Conservation (phyloP, 805 yeast species). For the Myxozyma kluyveri region DNA sequence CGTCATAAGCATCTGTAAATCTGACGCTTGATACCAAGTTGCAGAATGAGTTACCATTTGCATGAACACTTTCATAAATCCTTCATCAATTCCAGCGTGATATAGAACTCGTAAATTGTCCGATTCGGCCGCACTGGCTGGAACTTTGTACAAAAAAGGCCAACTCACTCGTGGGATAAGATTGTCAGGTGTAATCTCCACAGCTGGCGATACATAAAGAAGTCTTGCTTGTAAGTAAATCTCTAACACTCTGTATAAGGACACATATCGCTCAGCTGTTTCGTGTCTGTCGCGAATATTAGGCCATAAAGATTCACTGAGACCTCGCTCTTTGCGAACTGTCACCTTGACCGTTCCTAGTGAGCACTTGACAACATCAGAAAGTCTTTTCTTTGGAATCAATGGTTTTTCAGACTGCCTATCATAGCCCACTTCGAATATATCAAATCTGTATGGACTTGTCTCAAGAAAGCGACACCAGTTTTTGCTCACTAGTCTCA, state of each 20-base stretch:
- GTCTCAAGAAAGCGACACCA: conserved; percentile 5
- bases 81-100: conserved; percentile 18
- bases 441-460: conserved; percentile 2
- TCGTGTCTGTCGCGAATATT: background rate
- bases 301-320: conserved; percentile 8
- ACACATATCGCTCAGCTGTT: background rate
- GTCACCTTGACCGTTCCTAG: conserved; percentile 7
- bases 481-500: background rate
- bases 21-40: conserved; percentile 9
- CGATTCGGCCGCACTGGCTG: conserved; percentile 6
- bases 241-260: background rate
- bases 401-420: background rate
- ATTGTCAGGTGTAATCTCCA: conserved; percentile 1
- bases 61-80: conserved; percentile 11
- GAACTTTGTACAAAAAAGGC: conserved; percentile 11
- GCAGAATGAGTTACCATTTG: conserved; percentile 5
- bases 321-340: conserved; percentile 2
- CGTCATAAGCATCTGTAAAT: conserved; percentile 1
- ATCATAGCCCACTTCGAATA: background rate
- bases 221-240: conserved; percentile 6
- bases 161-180: conserved; percentile 6
- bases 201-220: conserved; percentile 1
- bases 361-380: background rate
- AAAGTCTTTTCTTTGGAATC: background rate
- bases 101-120: conserved; percentile 7